Base-by-base conservation (phyloP, 2,329 filamentous ascomycete genomes). In the Parastagonospora avenae region DNA sequence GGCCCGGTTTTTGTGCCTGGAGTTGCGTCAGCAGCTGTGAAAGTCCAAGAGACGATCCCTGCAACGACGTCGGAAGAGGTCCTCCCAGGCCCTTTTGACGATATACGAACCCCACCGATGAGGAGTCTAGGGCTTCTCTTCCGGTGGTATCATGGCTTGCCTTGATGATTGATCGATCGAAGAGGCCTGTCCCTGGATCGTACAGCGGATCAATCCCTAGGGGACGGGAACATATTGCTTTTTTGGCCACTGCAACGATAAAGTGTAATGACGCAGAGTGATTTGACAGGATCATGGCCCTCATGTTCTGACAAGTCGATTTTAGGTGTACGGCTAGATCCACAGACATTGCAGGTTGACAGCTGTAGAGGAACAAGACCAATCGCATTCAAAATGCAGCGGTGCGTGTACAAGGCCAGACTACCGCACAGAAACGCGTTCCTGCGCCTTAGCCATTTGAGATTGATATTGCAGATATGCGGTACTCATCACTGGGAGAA, bases 21-120 rank as follows among this genome's bases (percentile, higher is more conserved):
- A 42, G 14, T 48, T 54, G 50, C 46, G 54, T 55, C 52, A 57
- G 47, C 46, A 44, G 42, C 45, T 52, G 52, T 28, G 29, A 14
- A 37, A 42, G 38, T 51, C 52, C 56, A 52, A 52, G 58, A 15
- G 11, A 14, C 32, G 32, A 49, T n/a, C 43, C 33, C 50, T 39
- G 54, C 19, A 24, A 24, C 3, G 39, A 47, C 19, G 35, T 31
- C 35, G 32, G n/a, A 24, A 24, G 19, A 24, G 19, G 19, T 24
- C 19, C 38, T 46, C 19, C 45, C 42, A 47, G 33, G 19, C 15
- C 30, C 37, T 4, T 8, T n/a, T 31, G 7, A 33, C 2, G 15
- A n/a, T 24, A 7, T 45, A 40, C 42, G 37, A 55, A 46, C 48
- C 32, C 40, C 30, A 45, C 37, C 44, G 24, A 31, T 28, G 45